Base-by-base conservation (phyloP, 768 basidiomycete genomes). In the Pleurotus platypus region DNA sequence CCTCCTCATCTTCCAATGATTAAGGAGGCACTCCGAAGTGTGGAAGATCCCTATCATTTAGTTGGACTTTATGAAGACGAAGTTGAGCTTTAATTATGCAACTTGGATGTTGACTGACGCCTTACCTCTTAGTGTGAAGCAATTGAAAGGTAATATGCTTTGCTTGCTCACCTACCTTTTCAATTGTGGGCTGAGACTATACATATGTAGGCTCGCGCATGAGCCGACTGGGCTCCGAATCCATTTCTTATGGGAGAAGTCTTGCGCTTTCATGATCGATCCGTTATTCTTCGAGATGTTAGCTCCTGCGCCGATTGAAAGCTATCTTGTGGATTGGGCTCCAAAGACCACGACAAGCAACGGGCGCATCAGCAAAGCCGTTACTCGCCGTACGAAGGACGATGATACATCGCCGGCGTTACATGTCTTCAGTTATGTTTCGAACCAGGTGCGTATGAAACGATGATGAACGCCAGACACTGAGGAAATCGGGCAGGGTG, bases 321-420 rank as follows among this genome's bases (percentile, higher is more conserved):
- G 80, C 4, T 76, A 79, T 60, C 58, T 85, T 22, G 70, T 86
- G 42, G 82, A 84, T 59, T 87, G 84, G 83, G 78, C 79, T 16
- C 65, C 66, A 4, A 57, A 57, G 6, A 50, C 62, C 13, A 70
- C 65, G 30, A 11, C 8, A 35, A 11, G 30, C 26, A 79, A 79
- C 43, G 62, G 67, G 38, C 64, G 58, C 1, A 65, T 77, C 2
- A 57, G 60, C 26, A 53, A 61, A 1, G 78, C 78, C 45, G 73
- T 81, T 57, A 66, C 63, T 43, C 57, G 63, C 11, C 30, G 3
- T 35, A 11, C 11, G 30, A 35, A 35, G 30, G 9, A 35, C n/a
- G 58, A 59, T 3, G 59, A 30, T 46, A 65, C 64, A 20, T 49
- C 61, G 0, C 30, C 30, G 11, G 61, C 71, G 3, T 69, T 85